phyloP scores from a whole-genome alignment of 495 filamentous ascomycete genomes.

The Pseudomonodictys pantanalensis region DNA sequence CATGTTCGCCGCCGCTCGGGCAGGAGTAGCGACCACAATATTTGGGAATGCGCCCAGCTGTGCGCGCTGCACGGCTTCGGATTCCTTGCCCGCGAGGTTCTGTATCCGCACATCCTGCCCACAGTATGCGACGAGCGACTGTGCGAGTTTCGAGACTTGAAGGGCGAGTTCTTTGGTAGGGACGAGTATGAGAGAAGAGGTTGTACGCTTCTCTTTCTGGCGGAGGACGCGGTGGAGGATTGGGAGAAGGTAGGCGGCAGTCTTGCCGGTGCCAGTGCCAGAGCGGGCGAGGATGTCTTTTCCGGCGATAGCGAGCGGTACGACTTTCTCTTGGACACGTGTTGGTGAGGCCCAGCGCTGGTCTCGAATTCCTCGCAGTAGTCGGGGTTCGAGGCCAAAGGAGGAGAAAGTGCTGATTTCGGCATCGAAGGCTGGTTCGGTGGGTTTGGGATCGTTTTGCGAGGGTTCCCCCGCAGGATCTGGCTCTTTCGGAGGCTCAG shows the following conservation, averaged over 20 bases:
- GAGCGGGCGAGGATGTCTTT: conserved; percentile 75
- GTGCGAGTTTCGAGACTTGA: conserved; percentile 74
- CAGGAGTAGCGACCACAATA: conserved; percentile 84
- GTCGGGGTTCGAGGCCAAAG: conserved; percentile 72
- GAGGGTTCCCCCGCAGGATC: background rate
- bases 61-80: conserved; percentile 78
- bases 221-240: conserved; percentile 77
- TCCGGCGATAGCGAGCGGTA: conserved; percentile 85
- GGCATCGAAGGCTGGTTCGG: conserved; percentile 1
- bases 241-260: conserved; percentile 93
- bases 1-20: conserved; percentile 67
- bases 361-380: conserved; percentile 81
- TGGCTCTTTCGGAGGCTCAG: conserved; percentile 39
- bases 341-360: conserved; percentile 83
- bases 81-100: conserved; percentile 83
- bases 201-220: conserved; percentile 53
- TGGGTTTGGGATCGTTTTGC: background rate
- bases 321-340: conserved; percentile 77
- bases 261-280: conserved; percentile 58
- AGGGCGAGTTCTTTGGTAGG: conserved; percentile 91
- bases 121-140: conserved; percentile 74
- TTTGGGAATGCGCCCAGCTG: conserved; percentile 86
- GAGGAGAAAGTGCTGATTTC: conserved; percentile 28
- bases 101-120: conserved; percentile 74
- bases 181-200: conserved; percentile 78